Base-by-base conservation (phyloP, 2,329 filamentous ascomycete genomes). In the Falciphora oryzae region DNA sequence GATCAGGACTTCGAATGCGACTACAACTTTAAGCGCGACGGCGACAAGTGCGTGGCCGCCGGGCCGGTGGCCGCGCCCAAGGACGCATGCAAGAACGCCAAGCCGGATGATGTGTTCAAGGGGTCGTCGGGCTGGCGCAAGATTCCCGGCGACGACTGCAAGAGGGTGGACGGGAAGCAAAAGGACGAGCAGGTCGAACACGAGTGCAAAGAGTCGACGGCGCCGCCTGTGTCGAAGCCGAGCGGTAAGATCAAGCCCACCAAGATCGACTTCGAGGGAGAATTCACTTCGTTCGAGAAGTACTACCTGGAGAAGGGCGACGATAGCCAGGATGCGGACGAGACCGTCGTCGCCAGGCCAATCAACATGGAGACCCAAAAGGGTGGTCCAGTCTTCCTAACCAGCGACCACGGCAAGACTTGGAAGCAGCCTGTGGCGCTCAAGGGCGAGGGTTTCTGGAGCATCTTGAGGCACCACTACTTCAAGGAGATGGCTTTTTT, bases 1-100 rank as follows among this genome's bases (percentile, higher is more conserved):
- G 86, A 90, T 65, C 80, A 82, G 44, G 96, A 99, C 75, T 99
- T 96, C 74, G 95, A 99, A 77, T 99, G 95, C 75, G 94, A 98
- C 73, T 97, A 91, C 81, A 96, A 96, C 75, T 98, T 97, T 66
- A 85, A 85, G 70, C 81, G 82, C 65, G 86, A 94, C 67, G 82
- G 85, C 63, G 85, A 84, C 62, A 83, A 89, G 67, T 98, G 95
- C 73, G 81, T 87, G 29, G 83, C 85, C 10, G 84, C 82, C 31
- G 87, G 85, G 0, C 79, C 84, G 3, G 75, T 96, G 58, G 74
- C 81, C 2, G 79, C 87, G 2, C 93, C 93, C 0, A 83, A 90
- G 60, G 91, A 86, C 10, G 83, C 85, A 32, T 99, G 95, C 76
- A 86, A 90, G 72, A 75, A 79, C 2, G 80, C 79, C 50, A 83